Base-by-base conservation (phyloP, 1,139 yeast genomes). In the Casaregolazyma lundiana region DNA sequence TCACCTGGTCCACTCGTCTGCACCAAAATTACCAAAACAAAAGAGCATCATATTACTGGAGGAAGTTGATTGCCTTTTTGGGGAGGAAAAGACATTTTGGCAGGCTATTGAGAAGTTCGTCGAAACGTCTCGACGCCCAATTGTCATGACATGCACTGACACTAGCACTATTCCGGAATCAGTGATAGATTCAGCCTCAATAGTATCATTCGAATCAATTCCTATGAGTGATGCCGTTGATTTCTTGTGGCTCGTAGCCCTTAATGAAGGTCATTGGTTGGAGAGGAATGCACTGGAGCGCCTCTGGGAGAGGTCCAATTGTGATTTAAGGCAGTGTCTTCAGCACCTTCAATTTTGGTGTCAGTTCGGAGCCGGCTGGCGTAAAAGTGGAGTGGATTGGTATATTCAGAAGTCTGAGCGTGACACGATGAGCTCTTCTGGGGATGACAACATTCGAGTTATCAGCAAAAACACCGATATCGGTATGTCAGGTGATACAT, bases 51-150 rank as follows among this genome's bases (percentile, higher is more conserved):
- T 92, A 2, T 65, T 92, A 32, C 72, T 92, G 46, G 97, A 90
- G 57, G 97, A 92, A 56, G 90, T 86, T 21, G 96, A 92, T 62
- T 70, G 87, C 11, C 64, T 90, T 22, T 88, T 84, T 58, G 92
- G 84, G 50, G 85, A 80, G 43, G 96, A 89, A 55, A 77, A 75
- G 53, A 79, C 80, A 1, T 90, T 92, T 59, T 92, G 97, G 97
- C 62, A 72, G 1, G 81, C 83, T 1, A 75, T 89, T 2, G 78
- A 76, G 42, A 82, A 79, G 49, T 72, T 88, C 13, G 66, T 88
- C 34, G 71, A 75, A 35, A 76, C 78, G 24, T 78, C 95, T 0
- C 73, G 90, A 55, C 70, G 96, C 43, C 97, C 98, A 0, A 76
- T 92, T 1, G 75, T 90, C 1, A 59, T 92, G 21, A 87, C 95